phyloP scores from a whole-genome alignment of 2,329 filamentous ascomycete genomes.

The Hypoxylon sp. region DNA sequence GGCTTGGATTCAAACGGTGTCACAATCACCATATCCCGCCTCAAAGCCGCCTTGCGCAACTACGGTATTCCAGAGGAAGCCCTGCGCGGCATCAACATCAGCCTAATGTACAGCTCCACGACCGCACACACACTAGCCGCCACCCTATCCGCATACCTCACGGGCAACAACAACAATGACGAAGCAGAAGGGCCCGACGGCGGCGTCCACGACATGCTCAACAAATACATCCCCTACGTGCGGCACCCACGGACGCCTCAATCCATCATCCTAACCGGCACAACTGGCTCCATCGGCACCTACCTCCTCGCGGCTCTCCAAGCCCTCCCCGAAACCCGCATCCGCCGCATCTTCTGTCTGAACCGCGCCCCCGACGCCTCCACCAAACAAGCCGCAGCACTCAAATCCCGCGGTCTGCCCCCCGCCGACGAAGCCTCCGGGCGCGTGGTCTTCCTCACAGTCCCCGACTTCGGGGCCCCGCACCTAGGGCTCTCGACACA shows the following conservation, averaged over 20 bases:
- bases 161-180: not conserved
- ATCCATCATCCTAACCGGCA: constrained; percentile 34
- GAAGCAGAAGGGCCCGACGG: constrained; percentile 18
- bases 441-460: constrained; percentile 44
- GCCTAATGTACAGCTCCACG: constrained; percentile 36
- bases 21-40: constrained; percentile 42
- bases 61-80: constrained; percentile 31
- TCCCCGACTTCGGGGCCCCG: constrained; percentile 36
- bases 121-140: constrained; percentile 23
- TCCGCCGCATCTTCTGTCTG: constrained; percentile 39
- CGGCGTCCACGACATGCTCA: constrained; percentile 33
- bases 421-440: constrained; percentile 22
- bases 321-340: constrained; percentile 13
- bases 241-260: constrained; percentile 12
- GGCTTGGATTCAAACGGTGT: constrained; percentile 47
- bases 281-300: constrained; percentile 38
- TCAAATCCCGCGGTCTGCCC: constrained; percentile 33
- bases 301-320: constrained; percentile 37
- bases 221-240: constrained; percentile 25
- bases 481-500: constrained; percentile 37
- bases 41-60: constrained; percentile 46
- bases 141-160: constrained; percentile 30
- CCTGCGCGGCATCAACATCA: constrained; percentile 28
- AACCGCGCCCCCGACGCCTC: constrained; percentile 35
- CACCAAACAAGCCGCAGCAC: constrained; percentile 29